Conservation (phyloP, 192 early-diverging fungal genomes). For the Geosiphon pyriformis region DNA sequence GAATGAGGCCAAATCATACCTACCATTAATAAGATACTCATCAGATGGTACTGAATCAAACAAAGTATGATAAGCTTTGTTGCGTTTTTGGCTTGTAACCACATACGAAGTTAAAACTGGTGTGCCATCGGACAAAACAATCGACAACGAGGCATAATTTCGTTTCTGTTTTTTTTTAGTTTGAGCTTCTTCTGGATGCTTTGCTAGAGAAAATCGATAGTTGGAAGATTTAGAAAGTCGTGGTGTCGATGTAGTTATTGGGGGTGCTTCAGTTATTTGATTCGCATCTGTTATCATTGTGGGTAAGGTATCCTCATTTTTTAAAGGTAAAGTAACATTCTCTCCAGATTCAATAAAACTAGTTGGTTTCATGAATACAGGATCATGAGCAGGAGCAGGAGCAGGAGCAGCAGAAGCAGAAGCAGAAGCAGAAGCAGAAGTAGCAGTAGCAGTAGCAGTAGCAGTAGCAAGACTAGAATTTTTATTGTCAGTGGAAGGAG, state of each 20-base stretch:
- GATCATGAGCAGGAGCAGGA: too few species aligned
- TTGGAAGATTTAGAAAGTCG: background rate
- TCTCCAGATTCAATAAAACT: too few species aligned
- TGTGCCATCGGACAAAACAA: background rate
- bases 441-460: too few species aligned
- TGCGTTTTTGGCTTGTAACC: constrained; percentile 39
- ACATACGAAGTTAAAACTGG: background rate
- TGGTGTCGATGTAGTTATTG: background rate
- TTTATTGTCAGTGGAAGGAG: too few species aligned
- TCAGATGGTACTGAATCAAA: constrained; percentile 53
- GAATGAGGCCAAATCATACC: background rate
- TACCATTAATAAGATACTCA: constrained; percentile 51
- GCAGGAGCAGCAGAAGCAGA: too few species aligned
- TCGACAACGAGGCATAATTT: background rate
- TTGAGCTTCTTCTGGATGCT: background rate
- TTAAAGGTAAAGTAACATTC: too few species aligned
- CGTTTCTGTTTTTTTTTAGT: background rate
- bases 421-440: too few species aligned
- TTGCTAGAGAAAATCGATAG: background rate
- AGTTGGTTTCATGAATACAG: too few species aligned
- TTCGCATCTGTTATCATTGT: background rate
- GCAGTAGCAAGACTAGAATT: too few species aligned
- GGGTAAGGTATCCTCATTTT: too few species aligned
- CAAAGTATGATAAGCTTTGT: constrained; percentile 46
- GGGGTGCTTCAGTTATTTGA: background rate